Conservation (phyloP, 2,329 filamentous ascomycete genomes). For the Scedosporium aurantiacum region DNA sequence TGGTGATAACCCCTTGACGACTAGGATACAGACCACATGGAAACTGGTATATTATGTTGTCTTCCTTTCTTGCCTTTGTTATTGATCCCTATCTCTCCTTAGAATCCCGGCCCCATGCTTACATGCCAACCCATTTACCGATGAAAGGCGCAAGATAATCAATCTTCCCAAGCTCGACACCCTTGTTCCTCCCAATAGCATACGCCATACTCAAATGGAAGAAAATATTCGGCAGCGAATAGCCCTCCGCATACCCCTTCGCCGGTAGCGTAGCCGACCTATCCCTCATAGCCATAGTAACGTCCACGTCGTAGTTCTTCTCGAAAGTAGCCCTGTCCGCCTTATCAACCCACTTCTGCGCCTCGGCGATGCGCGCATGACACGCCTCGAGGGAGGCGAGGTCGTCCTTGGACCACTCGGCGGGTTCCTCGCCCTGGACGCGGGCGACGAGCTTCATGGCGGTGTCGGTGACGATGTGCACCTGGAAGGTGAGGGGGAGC, state of each 20-base stretch:
- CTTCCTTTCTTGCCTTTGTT: no score
- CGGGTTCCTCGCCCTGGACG: conserved; percentile 19
- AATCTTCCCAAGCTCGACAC: conserved; percentile 49
- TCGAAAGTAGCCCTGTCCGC: conserved; percentile 23
- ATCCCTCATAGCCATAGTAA: conserved; percentile 21
- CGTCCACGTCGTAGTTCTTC: conserved; percentile 15
- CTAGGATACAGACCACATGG: no score
- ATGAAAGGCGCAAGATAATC: conserved; percentile 36
- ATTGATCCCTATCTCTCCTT: background rate
- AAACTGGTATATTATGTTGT: no score
- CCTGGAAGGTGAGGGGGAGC: conserved; percentile 30
- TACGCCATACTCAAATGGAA: conserved; percentile 54
- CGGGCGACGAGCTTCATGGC: conserved; percentile 22
- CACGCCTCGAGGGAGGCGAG: conserved; percentile 23
- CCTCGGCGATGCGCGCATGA: conserved; percentile 21
- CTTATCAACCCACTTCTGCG: conserved; percentile 19
- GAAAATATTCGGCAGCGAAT: conserved; percentile 48
- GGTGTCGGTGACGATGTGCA: conserved; percentile 20
- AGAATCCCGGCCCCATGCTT: no score
- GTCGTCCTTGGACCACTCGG: conserved; percentile 15
- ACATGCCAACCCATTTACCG: conserved; percentile 13
- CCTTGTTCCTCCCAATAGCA: conserved; percentile 47
- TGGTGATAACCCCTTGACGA: no score
- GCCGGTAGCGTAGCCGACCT: conserved; percentile 16
- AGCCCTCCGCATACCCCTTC: conserved; percentile 33